These are phyloP conservation scores for Agaricus subrufescens DNA, from an alignment of 768 basidiomycete genomes.

Conservation along the genomic window DNA sequence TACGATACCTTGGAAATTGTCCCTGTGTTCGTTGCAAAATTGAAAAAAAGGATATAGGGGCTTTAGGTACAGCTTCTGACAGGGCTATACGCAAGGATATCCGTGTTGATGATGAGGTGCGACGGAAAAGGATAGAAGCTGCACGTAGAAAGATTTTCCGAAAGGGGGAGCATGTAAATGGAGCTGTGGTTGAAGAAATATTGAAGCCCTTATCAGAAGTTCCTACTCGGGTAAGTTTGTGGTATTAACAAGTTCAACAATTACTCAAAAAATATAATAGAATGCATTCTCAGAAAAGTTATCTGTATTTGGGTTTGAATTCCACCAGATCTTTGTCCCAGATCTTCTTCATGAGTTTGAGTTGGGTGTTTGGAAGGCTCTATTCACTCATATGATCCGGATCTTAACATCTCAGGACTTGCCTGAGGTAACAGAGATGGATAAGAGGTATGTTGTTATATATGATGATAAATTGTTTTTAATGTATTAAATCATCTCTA, in stretches of 20 bases:
- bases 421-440: constrained; percentile 15
- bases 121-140: not conserved
- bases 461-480: too few species aligned
- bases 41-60: constrained; percentile 2
- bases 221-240: not conserved
- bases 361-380: constrained; percentile 31
- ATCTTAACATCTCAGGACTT: constrained; percentile 25
- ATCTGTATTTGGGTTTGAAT: constrained; percentile 17
- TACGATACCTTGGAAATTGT: constrained; percentile 14
- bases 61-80: constrained; percentile 10
- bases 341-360: constrained; percentile 38
- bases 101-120: not conserved
- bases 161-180: not conserved
- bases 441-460: too few species aligned
- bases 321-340: constrained; percentile 23
- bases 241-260: not conserved
- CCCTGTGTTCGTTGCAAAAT: constrained; percentile 18
- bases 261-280: too few species aligned
- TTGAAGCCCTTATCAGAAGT: not conserved
- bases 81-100: not conserved
- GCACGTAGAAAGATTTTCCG: not conserved
- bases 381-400: constrained; percentile 30
- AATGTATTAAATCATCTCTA: constrained; percentile 9
- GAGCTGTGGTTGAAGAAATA: not conserved
- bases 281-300: constrained; percentile 25